Evolutionary conservation across 2,329 filamentous ascomycete species (phyloP), one percentile per base, ranked within the genome.

Genomic region (Alternaria hordeiaustralica): DNA sequence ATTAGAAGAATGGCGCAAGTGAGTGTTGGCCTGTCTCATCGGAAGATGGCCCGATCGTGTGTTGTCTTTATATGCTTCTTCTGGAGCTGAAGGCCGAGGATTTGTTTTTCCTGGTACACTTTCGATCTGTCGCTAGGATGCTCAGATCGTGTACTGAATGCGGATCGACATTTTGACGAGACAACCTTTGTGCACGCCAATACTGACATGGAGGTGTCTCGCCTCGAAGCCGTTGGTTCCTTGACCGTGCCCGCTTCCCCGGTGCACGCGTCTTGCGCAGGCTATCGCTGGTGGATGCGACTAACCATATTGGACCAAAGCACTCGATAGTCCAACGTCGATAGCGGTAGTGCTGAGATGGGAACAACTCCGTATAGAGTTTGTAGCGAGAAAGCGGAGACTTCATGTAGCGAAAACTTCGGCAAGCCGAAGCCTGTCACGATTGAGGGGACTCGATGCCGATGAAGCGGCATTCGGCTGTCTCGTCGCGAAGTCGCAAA

Each of bases 191-290:
- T 58, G 56, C 56, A 50, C 47, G 46, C 25, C 54, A 58, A 33
- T 49, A 44, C 25, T 47, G 56, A 30, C 43, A 45, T 43, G 15
- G 28, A 53, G 36, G 33, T 33, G 60, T 51, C 50, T 50, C 33
- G 51, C 50, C 53, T 62, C 47, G 62, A 49, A 51, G 26, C 55
- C 55, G 51, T 63, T 66, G 57, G 47, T 59, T 54, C 55, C 55
- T 62, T 56, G 57, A 58, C 43, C 30, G 43, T 55, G 60, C 59
- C 73, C 75, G 75, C 59, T 73, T 75, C 73, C 75, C 73, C 75
- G 75, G 57, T 68, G 69, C 69, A 71, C 63, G 65, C 64, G 58
- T 53, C 64, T 67, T 58, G 55, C 47, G 55, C 46, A 53, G 49
- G 30, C 15, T 28, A 53, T 36, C 30, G 49, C 63, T 41, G 59